Evolutionary conservation across 257 asterid genomes (phyloP).

Genomic region (Solanum tarijense): DNA sequence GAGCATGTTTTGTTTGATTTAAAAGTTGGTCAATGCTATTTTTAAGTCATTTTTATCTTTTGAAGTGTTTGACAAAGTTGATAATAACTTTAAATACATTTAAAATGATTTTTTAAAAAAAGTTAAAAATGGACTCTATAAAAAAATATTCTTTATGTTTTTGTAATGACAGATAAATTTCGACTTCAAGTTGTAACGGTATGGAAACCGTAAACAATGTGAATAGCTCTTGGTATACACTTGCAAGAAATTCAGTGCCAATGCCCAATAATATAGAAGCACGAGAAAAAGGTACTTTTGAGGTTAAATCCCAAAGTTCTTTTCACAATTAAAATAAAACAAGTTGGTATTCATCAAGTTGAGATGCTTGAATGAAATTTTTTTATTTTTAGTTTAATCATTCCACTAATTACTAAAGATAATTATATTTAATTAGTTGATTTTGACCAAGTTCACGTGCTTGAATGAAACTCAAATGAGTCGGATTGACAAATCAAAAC

Average conservation of each 20-base stretch:
- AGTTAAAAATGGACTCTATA: too few species aligned
- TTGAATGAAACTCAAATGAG: neutral
- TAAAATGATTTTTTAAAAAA: too few species aligned
- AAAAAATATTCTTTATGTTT: too few species aligned
- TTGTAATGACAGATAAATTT: neutral
- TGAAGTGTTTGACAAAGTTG: too few species aligned
- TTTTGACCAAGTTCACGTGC: neutral
- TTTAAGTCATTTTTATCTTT: too few species aligned
- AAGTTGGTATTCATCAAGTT: neutral
- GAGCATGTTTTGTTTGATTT: neutral
- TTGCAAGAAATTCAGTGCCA: slow-evolving; percentile 26
- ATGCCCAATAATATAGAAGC: slow-evolving; percentile 1
- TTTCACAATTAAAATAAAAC: neutral
- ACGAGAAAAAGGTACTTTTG: slow-evolving; percentile 31
- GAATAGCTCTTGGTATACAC: neutral
- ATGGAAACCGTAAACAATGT: neutral
- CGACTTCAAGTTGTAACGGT: neutral
- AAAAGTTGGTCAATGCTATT: too few species aligned
- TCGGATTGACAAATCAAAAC: neutral
- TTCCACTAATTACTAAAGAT: neutral
- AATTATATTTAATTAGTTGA: too few species aligned
- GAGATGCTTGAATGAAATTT: neutral
- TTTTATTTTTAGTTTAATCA: neutral
- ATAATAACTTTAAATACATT: too few species aligned
- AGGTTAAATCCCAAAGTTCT: slow-evolving; percentile 19